Conservation (phyloP, 495 filamentous ascomycete species). For the Jackrogersella multiformis region DNA sequence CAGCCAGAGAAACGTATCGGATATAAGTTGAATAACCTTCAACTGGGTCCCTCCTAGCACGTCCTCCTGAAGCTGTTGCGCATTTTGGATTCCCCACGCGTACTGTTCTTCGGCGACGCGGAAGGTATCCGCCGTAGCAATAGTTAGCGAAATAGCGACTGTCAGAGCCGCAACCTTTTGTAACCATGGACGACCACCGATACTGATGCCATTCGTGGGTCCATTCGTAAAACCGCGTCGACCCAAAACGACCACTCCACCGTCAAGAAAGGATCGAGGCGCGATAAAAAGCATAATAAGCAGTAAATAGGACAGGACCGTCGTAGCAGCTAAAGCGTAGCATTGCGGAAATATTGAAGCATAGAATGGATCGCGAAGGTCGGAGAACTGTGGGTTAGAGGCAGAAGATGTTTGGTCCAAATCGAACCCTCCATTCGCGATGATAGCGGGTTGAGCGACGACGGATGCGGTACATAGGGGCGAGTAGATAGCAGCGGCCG, state of each 20-base stretch:
- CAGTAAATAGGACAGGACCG: constrained; percentile 90
- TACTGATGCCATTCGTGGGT: constrained; percentile 76
- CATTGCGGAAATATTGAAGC: constrained; percentile 88
- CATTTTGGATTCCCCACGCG: constrained; percentile 72
- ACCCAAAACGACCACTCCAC: constrained; percentile 82
- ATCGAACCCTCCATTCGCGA: constrained; percentile 55
- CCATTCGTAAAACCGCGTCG: constrained; percentile 86
- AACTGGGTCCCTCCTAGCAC: constrained; percentile 86
- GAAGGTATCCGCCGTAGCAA: constrained; percentile 91
- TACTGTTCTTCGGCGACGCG: constrained; percentile 83
- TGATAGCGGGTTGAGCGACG: constrained; percentile 52
- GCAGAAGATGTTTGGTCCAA: constrained; percentile 48
- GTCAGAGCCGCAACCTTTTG: constrained; percentile 93
- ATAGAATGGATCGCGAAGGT: constrained; percentile 87
- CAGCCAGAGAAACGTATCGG: constrained; percentile 94
- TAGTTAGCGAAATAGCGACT: constrained; percentile 90
- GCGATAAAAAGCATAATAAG: constrained; percentile 95
- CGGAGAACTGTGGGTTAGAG: constrained; percentile 53
- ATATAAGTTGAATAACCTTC: constrained; percentile 87
- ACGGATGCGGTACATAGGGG: constrained; percentile 64
- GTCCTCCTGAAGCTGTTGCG: constrained; percentile 70
- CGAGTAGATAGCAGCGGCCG: constrained; percentile 67
- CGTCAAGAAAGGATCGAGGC: constrained; percentile 85
- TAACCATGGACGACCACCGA: constrained; percentile 93
- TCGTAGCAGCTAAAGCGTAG: constrained; percentile 90